Evolutionary conservation across 345 rosid species (phyloP).

Genomic region (Populus alba): DNA sequence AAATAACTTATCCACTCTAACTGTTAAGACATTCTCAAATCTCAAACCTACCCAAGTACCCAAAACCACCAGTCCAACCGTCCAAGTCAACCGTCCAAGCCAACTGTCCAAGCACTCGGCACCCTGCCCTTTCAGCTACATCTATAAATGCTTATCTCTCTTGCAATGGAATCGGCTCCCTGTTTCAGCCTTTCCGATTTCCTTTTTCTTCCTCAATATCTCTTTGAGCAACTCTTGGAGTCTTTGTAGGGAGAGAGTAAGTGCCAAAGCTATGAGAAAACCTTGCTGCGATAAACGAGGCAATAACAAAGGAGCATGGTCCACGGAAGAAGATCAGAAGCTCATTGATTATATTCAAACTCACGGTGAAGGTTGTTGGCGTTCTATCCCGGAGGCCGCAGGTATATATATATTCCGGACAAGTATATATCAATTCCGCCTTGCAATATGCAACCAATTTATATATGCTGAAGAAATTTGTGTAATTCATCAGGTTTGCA

Average conservation of each 20-base stretch:
- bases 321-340: constrained; percentile 42
- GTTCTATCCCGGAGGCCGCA: constrained; percentile 38
- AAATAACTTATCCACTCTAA: background rate
- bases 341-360: constrained; percentile 35
- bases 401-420: constrained; percentile 14
- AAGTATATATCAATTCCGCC: too few species aligned
- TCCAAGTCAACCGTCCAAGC: constrained; percentile 11
- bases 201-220: background rate
- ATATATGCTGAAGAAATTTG: background rate
- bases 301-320: constrained; percentile 45
- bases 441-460: background rate
- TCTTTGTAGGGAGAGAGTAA: background rate
- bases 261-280: constrained; percentile 10
- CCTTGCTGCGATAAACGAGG: constrained; percentile 26
- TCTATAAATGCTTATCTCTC: background rate
- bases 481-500: constrained; percentile 40
- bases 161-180: background rate
- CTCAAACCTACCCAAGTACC: constrained; percentile 6
- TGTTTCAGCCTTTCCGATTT: background rate
- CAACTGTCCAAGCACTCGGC: background rate
- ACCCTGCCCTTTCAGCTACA: background rate
- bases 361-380: constrained; percentile 47
- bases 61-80: constrained; percentile 18
- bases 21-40: background rate
- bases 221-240: background rate